These are phyloP conservation scores for Serpula lacrymans DNA, from an alignment of 768 basidiomycete genomes.

Conservation along the genomic window DNA sequence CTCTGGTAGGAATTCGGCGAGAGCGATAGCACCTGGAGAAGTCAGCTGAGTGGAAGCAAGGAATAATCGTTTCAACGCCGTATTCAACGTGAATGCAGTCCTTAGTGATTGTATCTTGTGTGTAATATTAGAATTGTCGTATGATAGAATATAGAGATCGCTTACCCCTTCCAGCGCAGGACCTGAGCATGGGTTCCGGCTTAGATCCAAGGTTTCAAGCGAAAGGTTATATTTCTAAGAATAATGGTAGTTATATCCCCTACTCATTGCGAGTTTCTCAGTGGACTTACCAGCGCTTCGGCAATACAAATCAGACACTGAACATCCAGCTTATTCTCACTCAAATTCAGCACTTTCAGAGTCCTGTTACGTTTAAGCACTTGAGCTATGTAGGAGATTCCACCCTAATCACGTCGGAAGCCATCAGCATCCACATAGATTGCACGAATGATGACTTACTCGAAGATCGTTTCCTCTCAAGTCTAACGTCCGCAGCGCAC, in stretches of 20 bases:
- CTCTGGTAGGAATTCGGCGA: constrained; percentile 96
- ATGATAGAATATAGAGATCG: neutral
- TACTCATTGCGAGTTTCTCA: too few relatives aligned
- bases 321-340: constrained; percentile 91
- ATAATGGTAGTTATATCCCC: too few relatives aligned
- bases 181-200: constrained; percentile 90
- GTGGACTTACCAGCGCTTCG: constrained; percentile 76
- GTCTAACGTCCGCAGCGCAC: constrained; percentile 85
- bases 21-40: constrained; percentile 84
- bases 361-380: constrained; percentile 96
- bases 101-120: constrained; percentile 78
- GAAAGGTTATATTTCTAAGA: constrained; percentile 89
- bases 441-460: constrained; percentile 44
- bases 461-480: constrained; percentile 89
- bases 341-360: constrained; percentile 88
- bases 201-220: constrained; percentile 91
- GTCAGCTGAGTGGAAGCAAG: constrained; percentile 79
- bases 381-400: constrained; percentile 89
- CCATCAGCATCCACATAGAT: neutral
- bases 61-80: constrained; percentile 88
- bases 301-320: constrained; percentile 76
- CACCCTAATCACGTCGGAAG: too few relatives aligned
- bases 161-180: constrained; percentile 87
- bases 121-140: neutral
- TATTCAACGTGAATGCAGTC: constrained; percentile 90